These are phyloP conservation scores for Vitellaria paradoxa DNA, from an alignment of 179 eudicot genomes.

Conservation along the genomic window DNA sequence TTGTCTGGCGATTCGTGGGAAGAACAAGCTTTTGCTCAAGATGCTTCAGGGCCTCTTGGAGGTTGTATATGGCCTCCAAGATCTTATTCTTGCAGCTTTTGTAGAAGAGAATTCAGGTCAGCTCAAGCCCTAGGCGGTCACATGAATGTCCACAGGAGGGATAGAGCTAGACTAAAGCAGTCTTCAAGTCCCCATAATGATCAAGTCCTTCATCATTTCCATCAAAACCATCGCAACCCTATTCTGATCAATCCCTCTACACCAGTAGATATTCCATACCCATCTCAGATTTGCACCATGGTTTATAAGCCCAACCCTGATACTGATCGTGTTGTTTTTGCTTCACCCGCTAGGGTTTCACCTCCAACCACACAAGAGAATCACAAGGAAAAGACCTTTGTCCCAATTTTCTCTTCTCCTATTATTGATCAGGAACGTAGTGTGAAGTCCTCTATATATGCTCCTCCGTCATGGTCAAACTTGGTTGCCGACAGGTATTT, in stretches of 20 bases:
- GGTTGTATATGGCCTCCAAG: slow-evolving; percentile 67
- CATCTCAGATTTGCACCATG: slow-evolving; percentile 20
- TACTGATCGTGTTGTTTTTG: slow-evolving; percentile 16
- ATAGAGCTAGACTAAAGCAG: slow-evolving; percentile 74
- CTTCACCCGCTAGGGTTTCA: slow-evolving; percentile 28
- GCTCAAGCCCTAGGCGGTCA: slow-evolving; percentile 91
- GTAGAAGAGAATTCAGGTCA: slow-evolving; percentile 69
- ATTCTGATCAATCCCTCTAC: slow-evolving; percentile 13
- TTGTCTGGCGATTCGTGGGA: slow-evolving; percentile 39
- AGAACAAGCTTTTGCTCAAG: slow-evolving; percentile 47
- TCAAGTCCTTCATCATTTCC: slow-evolving; percentile 19
- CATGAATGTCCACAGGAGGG: slow-evolving; percentile 80
- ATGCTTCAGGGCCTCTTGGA: slow-evolving; percentile 42
- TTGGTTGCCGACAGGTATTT: slow-evolving; percentile 12
- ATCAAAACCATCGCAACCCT: slow-evolving; percentile 18
- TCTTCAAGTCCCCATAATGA: slow-evolving; percentile 21
- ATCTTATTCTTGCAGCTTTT: slow-evolving; percentile 70
- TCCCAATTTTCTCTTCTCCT: slow-evolving; percentile 23
- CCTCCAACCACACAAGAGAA: slow-evolving; percentile 9
- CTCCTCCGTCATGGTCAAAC: slow-evolving; percentile 22
- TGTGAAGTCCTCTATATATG: slow-evolving; percentile 11
- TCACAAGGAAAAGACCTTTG: not conserved
- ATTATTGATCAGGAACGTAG: slow-evolving; percentile 14
- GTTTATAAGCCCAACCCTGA: slow-evolving; percentile 35
- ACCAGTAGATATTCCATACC: slow-evolving; percentile 15